Conservation (phyloP, 1,284 basidiomycete species). For the Cerrena zonata region DNA sequence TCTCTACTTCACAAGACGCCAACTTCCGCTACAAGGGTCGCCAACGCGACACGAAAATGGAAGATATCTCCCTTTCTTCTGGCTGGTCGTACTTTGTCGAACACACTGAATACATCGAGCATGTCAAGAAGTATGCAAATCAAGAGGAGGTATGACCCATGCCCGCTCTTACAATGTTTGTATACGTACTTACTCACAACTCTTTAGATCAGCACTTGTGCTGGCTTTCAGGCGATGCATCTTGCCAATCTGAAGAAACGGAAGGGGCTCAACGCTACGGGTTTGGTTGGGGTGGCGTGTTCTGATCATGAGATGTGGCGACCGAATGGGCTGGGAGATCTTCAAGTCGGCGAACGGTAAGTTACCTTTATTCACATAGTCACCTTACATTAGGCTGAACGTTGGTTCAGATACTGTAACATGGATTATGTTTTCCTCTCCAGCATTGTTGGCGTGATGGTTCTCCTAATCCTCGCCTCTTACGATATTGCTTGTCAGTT, state of each 20-base stretch:
- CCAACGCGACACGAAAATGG: neutral
- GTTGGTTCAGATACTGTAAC: constrained; percentile 9
- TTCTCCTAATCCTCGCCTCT: too few relatives aligned
- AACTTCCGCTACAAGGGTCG: constrained; percentile 27
- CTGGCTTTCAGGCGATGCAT: too few relatives aligned
- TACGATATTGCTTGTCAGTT: constrained; percentile 24
- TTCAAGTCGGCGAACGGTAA: constrained; percentile 24
- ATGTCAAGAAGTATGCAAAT: constrained; percentile 16
- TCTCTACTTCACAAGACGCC: too few relatives aligned
- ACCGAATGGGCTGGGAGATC: constrained; percentile 21
- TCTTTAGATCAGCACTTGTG: constrained; percentile 15
- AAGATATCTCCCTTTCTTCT: too few relatives aligned
- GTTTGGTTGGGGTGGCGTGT: too few relatives aligned
- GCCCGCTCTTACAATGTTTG: constrained; percentile 13
- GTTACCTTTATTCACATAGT: neutral
- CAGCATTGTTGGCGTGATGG: too few relatives aligned
- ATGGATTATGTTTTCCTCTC: constrained; percentile 19
- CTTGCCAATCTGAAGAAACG: constrained; percentile 19
- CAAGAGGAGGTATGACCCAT: constrained; percentile 14
- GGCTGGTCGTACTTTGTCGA: neutral
- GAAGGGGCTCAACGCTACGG: too few relatives aligned
- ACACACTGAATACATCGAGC: too few relatives aligned
- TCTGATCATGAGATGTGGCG: too few relatives aligned
- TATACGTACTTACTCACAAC: constrained; percentile 18
- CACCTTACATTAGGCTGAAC: neutral